Conservation (phyloP, 768 basidiomycete genomes). For the Agaricus blazei region DNA sequence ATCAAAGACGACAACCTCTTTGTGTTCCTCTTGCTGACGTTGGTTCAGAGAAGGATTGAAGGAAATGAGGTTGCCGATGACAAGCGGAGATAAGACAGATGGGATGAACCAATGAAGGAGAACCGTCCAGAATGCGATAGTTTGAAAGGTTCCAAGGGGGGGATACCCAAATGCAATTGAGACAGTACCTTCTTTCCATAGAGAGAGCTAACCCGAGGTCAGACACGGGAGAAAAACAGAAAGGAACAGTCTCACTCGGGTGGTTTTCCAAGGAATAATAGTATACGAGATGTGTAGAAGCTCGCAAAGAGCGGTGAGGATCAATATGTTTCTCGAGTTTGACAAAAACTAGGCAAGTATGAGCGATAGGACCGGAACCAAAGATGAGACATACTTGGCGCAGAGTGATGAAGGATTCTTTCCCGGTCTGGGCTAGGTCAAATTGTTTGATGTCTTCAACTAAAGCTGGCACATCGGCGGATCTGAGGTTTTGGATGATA, state of each 20-base stretch:
- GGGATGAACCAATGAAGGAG: conserved; percentile 62
- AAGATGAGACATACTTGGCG: conserved; percentile 27
- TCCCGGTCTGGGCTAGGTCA: conserved; percentile 29
- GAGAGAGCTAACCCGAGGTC: conserved; percentile 20
- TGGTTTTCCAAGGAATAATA: conserved; percentile 48
- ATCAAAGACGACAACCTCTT: conserved; percentile 38
- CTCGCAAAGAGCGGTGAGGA: conserved; percentile 48
- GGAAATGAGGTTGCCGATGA: conserved; percentile 57
- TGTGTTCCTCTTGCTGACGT: background rate
- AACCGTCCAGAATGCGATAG: conserved; percentile 45
- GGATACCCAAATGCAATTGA: conserved; percentile 40
- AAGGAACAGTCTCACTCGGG: conserved; percentile 30
- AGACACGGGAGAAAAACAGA: background rate
- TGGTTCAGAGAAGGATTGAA: conserved; percentile 40
- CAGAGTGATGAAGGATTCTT: conserved; percentile 29
- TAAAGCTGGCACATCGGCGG: conserved; percentile 24
- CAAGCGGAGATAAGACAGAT: conserved; percentile 49
- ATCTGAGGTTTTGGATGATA: conserved; percentile 28
- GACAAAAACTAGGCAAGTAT: conserved; percentile 46
- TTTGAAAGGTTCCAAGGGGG: conserved; percentile 38
- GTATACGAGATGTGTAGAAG: conserved; percentile 45
- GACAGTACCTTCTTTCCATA: conserved; percentile 19
- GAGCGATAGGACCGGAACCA: conserved; percentile 3
- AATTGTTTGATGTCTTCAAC: conserved; percentile 28
- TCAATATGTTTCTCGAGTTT: conserved; percentile 59